Conservation (phyloP, 768 basidiomycete genomes). For the Cystoderma amianthinum region DNA sequence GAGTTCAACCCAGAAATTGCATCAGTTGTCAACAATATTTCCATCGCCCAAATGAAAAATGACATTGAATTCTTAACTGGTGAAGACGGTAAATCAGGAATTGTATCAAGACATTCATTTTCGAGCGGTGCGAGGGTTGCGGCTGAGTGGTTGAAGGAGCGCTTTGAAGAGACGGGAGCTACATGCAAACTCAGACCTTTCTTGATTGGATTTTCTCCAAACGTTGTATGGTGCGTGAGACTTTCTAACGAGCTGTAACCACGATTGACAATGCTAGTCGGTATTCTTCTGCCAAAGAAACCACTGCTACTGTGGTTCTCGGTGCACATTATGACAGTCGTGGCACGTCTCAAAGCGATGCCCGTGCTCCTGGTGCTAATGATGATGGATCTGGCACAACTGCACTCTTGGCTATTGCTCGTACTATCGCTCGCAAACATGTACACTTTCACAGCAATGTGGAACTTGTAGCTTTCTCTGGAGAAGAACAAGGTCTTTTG, state of each 20-base stretch:
- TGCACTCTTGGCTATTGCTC: slow-evolving; percentile 76
- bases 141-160: slow-evolving; percentile 66
- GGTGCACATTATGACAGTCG: slow-evolving; percentile 90
- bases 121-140: slow-evolving; percentile 56
- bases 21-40: slow-evolving; percentile 61
- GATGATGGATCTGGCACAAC: slow-evolving; percentile 55
- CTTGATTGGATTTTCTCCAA: slow-evolving; percentile 71
- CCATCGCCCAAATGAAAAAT: slow-evolving; percentile 53
- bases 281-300: slow-evolving; percentile 47
- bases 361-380: slow-evolving; percentile 50
- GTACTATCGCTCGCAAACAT: slow-evolving; percentile 57
- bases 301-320: slow-evolving; percentile 62
- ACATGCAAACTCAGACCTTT: slow-evolving; percentile 63
- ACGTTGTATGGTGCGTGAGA: slow-evolving; percentile 90
- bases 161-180: slow-evolving; percentile 72
- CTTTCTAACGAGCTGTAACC: too few species aligned
- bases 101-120: slow-evolving; percentile 81
- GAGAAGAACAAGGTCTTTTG: slow-evolving; percentile 85
- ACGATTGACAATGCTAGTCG: slow-evolving; percentile 44
- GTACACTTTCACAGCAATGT: slow-evolving; percentile 73
- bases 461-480: slow-evolving; percentile 78
- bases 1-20: slow-evolving; percentile 69
- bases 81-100: slow-evolving; percentile 67
- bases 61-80: slow-evolving; percentile 83
- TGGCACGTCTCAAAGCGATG: slow-evolving; percentile 78